phyloP scores from a whole-genome alignment of 2,329 filamentous ascomycete species.

The Plectosphaerella cucumerina region DNA sequence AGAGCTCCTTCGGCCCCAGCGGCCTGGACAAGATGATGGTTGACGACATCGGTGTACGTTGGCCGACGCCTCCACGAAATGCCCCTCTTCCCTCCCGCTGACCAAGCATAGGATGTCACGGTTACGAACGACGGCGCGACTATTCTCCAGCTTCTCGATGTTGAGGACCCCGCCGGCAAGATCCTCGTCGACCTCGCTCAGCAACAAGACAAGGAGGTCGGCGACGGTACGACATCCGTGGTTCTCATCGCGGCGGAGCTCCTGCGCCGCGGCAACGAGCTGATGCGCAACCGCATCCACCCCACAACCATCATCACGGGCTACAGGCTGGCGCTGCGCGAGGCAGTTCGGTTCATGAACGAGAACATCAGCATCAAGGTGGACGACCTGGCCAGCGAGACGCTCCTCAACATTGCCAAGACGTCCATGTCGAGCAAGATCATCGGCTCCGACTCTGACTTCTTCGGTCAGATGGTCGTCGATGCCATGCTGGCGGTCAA shows the following conservation, averaged over 20 bases:
- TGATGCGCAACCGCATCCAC: slow-evolving; percentile 99
- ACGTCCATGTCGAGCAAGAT: slow-evolving; percentile 99
- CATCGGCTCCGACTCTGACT: slow-evolving; percentile 91
- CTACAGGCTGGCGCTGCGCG: slow-evolving; percentile 89
- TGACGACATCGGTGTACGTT: slow-evolving; percentile 87
- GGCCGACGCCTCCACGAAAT: background rate
- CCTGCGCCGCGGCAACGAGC: slow-evolving; percentile 87
- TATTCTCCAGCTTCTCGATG: slow-evolving; percentile 89
- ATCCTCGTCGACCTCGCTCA: slow-evolving; percentile 96
- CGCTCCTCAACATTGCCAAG: slow-evolving; percentile 90
- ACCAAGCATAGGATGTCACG: slow-evolving; percentile 72
- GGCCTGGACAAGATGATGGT: slow-evolving; percentile 99
- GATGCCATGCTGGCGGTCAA: slow-evolving; percentile 96
- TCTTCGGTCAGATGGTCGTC: slow-evolving; percentile 96
- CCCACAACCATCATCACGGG: slow-evolving; percentile 99
- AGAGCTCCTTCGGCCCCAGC: slow-evolving; percentile 95
- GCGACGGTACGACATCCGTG: slow-evolving; percentile 97
- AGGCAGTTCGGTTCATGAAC: slow-evolving; percentile 98
- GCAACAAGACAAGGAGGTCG: slow-evolving; percentile 98
- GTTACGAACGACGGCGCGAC: slow-evolving; percentile 99
- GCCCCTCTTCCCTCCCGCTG: slow-evolving; percentile 10
- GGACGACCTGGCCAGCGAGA: slow-evolving; percentile 84
- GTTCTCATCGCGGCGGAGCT: slow-evolving; percentile 94
- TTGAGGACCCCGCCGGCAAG: slow-evolving; percentile 97
- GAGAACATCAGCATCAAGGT: slow-evolving; percentile 97